Percentiles rank a stretch among this genome's conserved stretches.
Conservation (phyloP, 257 asterid genomes). For the Nicotiana undulata region DNA sequence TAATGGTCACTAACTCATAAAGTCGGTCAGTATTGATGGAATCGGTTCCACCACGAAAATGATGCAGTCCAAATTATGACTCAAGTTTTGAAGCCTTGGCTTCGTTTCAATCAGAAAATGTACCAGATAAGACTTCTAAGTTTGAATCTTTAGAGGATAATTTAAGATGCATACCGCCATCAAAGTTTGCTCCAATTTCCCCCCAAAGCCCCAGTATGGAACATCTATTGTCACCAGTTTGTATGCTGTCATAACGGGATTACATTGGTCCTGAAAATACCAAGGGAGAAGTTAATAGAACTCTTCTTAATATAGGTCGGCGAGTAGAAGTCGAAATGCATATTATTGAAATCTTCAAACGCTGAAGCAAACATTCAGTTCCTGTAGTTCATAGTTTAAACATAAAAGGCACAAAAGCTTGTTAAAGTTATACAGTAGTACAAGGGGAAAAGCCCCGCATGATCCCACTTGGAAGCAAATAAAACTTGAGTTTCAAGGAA, state of each 20-base stretch:
- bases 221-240: constrained; percentile 76
- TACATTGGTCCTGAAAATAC: constrained; percentile 46
- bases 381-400: neutral
- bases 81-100: neutral
- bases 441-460: neutral
- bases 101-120: neutral
- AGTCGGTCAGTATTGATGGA: neutral
- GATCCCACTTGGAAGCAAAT: neutral
- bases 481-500: neutral
- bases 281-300: neutral
- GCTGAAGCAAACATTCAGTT: neutral
- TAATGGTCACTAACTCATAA: neutral
- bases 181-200: constrained; percentile 66
- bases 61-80: neutral
- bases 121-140: neutral
- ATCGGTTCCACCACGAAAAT: neutral
- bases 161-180: constrained; percentile 43
- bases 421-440: neutral
- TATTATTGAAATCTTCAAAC: neutral
- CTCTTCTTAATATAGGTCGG: neutral
- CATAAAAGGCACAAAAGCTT: neutral
- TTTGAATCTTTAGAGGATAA: neutral
- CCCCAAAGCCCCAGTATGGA: constrained; percentile 89
- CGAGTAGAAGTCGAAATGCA: neutral
- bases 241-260: constrained; percentile 87